phyloP scores from a whole-genome alignment of 306 rosid genomes.

The Betula pendula region DNA sequence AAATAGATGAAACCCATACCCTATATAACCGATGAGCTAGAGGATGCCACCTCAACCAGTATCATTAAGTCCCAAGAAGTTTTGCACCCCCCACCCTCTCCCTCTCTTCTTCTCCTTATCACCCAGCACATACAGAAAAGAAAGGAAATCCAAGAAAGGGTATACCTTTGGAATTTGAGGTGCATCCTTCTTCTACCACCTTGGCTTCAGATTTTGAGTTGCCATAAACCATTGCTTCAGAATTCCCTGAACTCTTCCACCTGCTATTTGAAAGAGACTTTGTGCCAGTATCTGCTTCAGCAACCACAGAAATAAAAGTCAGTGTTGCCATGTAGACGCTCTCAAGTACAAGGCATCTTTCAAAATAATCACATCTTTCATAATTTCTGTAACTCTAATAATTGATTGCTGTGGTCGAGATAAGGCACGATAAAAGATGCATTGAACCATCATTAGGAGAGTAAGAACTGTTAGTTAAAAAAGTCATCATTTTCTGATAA shows the following conservation, averaged over 20 bases:
- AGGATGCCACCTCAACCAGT: background rate
- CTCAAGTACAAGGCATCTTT: background rate
- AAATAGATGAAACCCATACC: background rate
- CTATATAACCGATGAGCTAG: background rate
- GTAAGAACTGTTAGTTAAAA: background rate
- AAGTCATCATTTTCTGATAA: background rate
- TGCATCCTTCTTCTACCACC: constrained; percentile 48
- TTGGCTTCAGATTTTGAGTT: constrained; percentile 42
- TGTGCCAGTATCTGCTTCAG: constrained; percentile 45
- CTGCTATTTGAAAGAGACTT: constrained; percentile 47
- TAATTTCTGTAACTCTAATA: background rate
- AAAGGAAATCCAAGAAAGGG: constrained; percentile 16
- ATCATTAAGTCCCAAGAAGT: background rate
- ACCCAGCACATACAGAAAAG: background rate
- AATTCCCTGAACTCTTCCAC: constrained; percentile 44
- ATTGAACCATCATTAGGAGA: background rate
- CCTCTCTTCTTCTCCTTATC: background rate
- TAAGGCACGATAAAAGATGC: background rate
- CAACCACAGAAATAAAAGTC: constrained; percentile 27
- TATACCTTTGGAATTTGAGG: constrained; percentile 49
- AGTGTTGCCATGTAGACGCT: constrained; percentile 11
- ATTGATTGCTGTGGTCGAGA: background rate
- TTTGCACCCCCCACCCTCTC: background rate
- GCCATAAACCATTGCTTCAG: constrained; percentile 40
- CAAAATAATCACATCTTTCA: background rate